These are phyloP conservation scores for Cinchona pubescens DNA, from an alignment of 257 asterid genomes.

Conservation along the genomic window DNA sequence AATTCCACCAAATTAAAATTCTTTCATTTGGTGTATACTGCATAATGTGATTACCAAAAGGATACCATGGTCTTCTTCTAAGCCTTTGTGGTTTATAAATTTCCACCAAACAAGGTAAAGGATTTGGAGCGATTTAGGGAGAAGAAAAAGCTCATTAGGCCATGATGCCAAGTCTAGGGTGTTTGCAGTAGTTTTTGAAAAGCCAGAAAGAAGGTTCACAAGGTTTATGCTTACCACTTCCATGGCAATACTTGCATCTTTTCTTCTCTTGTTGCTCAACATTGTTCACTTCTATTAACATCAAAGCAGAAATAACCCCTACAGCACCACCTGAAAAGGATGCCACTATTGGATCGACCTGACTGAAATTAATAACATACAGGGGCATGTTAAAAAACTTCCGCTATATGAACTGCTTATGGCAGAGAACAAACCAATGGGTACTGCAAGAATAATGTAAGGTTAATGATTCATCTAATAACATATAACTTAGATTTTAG, in stretches of 20 bases:
- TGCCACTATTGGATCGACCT: conserved; percentile 95
- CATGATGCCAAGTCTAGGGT: background rate
- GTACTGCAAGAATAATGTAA: background rate
- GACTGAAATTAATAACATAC: conserved; percentile 41
- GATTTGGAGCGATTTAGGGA: background rate
- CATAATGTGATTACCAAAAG: background rate
- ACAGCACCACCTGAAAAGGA: conserved; percentile 98
- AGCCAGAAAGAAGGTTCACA: background rate
- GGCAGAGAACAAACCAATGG: background rate
- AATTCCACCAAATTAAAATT: background rate
- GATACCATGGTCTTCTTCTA: background rate
- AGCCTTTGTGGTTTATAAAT: background rate
- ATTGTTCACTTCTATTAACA: conserved; percentile 80
- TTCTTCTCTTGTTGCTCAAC: conserved; percentile 87
- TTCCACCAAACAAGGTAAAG: background rate
- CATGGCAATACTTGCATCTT: conserved; percentile 88
- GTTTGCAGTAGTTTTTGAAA: background rate
- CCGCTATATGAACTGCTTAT: background rate
- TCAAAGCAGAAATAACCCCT: conserved; percentile 83
- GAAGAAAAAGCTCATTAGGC: background rate
- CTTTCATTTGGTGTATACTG: background rate
- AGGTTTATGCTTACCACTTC: conserved; percentile 56
- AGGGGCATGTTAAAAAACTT: conserved; percentile 13
- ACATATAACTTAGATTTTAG: conserved; percentile 10
- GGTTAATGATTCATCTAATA: background rate